Conservation (phyloP, 495 filamentous ascomycete species). For the Daldinia concentrica region DNA sequence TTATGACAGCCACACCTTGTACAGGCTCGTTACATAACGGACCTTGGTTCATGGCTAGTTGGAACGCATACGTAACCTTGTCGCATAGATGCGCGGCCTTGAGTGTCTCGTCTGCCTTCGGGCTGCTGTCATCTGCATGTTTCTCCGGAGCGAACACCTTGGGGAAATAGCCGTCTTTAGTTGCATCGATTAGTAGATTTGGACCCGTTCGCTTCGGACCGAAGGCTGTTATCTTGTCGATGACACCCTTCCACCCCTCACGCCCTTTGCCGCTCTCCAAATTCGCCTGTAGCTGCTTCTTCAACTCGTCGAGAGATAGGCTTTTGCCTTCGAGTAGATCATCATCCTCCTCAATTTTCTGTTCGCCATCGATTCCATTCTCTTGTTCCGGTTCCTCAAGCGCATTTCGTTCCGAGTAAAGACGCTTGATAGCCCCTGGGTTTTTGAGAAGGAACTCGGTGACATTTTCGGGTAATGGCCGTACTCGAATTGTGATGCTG, state of each 20-base stretch:
- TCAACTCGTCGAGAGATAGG: constrained; percentile 78
- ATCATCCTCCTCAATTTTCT: constrained; percentile 55
- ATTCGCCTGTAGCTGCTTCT: constrained; percentile 69
- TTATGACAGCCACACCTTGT: constrained; percentile 90
- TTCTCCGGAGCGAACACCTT: constrained; percentile 70
- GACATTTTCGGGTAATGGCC: constrained; percentile 79
- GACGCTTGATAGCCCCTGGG: constrained; percentile 74
- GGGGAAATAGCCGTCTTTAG: constrained; percentile 73
- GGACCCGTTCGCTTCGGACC: constrained; percentile 86
- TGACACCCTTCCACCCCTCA: constrained; percentile 78
- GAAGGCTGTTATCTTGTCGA: constrained; percentile 88
- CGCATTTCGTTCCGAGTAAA: constrained; percentile 73
- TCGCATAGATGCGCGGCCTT: constrained; percentile 81
- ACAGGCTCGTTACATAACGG: constrained; percentile 94
- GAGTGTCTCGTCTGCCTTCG: constrained; percentile 60
- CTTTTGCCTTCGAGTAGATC: constrained; percentile 60
- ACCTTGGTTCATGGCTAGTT: constrained; percentile 87
- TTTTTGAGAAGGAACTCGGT: constrained; percentile 89
- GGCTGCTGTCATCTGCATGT: constrained; percentile 41
- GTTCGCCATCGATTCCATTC: constrained; percentile 50
- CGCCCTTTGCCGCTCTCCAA: constrained; percentile 73
- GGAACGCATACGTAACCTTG: constrained; percentile 92
- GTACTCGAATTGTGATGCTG: constrained; percentile 77
- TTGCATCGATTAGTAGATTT: constrained; percentile 89
- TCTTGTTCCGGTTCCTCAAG: constrained; percentile 54